Percentiles rank a stretch among this genome's conserved stretches.
These are phyloP conservation scores for Galerina marginata DNA, from an alignment of 768 basidiomycete species.

Conservation along the genomic window DNA sequence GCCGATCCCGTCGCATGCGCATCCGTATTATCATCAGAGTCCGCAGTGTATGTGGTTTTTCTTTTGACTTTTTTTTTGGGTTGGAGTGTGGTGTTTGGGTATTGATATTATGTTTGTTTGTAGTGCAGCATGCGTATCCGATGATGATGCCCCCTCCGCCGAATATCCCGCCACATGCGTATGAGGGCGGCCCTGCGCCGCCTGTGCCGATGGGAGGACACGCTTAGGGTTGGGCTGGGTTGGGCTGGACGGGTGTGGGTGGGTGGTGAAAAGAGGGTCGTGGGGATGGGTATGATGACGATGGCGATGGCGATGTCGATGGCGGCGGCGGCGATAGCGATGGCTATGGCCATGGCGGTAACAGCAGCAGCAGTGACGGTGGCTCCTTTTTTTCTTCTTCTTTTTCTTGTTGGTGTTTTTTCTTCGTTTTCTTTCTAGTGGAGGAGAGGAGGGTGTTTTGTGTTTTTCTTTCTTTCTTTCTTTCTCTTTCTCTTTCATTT, in stretches of 20 bases:
- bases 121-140: conserved; percentile 89
- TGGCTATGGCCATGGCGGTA: no score
- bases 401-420: background rate
- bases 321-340: no score
- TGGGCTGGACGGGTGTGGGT: background rate
- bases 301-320: no score
- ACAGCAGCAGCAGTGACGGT: background rate
- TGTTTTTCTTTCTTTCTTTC: background rate
- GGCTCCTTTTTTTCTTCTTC: background rate
- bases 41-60: conserved; percentile 80
- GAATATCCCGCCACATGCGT: conserved; percentile 67
- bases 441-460: background rate
- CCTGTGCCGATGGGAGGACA: conserved; percentile 83
- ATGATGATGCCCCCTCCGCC: conserved; percentile 88
- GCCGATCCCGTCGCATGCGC: conserved; percentile 85
- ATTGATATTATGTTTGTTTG: conserved; percentile 35
- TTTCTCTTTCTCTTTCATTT: background rate
- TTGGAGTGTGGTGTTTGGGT: conserved; percentile 30
- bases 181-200: conserved; percentile 71
- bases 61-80: conserved; percentile 11
- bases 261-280: background rate
- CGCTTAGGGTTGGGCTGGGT: conserved; percentile 36
- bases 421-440: background rate
- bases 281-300: background rate
- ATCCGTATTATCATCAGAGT: conserved; percentile 89